phyloP scores from a whole-genome alignment of 441 rosid genomes.

The Iberis amara region DNA sequence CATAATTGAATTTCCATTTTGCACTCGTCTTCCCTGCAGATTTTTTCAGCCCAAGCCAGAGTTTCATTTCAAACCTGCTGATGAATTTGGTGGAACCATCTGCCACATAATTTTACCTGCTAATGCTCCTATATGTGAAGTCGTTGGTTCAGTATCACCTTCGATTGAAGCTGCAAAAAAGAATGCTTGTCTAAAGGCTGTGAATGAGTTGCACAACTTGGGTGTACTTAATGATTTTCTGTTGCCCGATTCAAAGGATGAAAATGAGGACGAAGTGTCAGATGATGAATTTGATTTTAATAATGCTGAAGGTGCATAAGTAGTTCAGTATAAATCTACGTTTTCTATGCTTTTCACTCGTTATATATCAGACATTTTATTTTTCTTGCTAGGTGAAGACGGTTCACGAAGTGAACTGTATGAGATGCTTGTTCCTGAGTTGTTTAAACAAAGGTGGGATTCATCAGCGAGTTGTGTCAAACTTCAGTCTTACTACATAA shows the following conservation, averaged over 20 bases:
- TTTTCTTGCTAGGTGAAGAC: slow-evolving; percentile 43
- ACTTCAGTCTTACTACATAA: slow-evolving; percentile 53
- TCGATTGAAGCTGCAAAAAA: slow-evolving; percentile 79
- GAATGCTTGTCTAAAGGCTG: slow-evolving; percentile 81
- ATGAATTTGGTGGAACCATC: slow-evolving; percentile 66
- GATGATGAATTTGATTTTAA: slow-evolving; percentile 37
- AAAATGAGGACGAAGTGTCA: slow-evolving; percentile 37
- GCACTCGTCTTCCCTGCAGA: slow-evolving; percentile 46
- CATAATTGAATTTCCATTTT: slow-evolving; percentile 19
- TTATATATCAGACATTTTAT: slow-evolving; percentile 18
- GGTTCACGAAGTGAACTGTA: slow-evolving; percentile 56
- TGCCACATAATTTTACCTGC: slow-evolving; percentile 73
- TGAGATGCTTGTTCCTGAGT: slow-evolving; percentile 75
- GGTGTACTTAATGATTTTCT: slow-evolving; percentile 74
- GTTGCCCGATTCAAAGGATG: slow-evolving; percentile 46
- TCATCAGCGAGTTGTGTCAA: slow-evolving; percentile 34
- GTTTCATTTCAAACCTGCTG: slow-evolving; percentile 50
- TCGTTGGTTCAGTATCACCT: slow-evolving; percentile 52
- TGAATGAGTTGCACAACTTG: slow-evolving; percentile 70
- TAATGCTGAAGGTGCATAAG: slow-evolving; percentile 49
- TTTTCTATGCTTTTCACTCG: slow-evolving; percentile 15
- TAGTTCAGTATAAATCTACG: slow-evolving; percentile 14
- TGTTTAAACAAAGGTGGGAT: slow-evolving; percentile 60
- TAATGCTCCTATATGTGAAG: slow-evolving; percentile 71
- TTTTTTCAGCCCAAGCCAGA: slow-evolving; percentile 77